Evolutionary conservation across 2,329 filamentous ascomycete genomes (phyloP), one percentile per base, ranked within the genome.

Genomic region (Ophiostoma ulmi): DNA sequence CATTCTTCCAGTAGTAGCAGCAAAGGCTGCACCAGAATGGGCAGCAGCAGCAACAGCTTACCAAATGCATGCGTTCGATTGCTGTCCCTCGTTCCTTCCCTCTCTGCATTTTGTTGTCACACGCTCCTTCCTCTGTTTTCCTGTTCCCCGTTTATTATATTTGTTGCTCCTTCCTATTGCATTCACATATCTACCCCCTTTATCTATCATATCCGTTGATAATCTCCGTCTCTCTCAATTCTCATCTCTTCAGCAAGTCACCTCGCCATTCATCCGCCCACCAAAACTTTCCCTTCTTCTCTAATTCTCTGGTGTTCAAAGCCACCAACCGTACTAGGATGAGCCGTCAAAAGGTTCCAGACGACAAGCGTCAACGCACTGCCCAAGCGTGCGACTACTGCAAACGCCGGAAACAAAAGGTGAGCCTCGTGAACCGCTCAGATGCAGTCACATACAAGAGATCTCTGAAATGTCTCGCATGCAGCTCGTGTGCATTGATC

Each of bases 371-470:
- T 74, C 85, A 87, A 78, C 85, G 88, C 75, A 90, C 85, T 69
- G 85, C 86, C 36, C 85, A 87, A 74, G 88, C 88, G 58, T 90
- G 88, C 77, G 85, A 88, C 73, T 85, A 82, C 73, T 90, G 88
- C 80, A 90, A 88, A 79, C 83, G 84, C 72, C 84, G 88, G 73
- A 90, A 90, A 78, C 88, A 90, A 79, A 90, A 90, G 82, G 88
- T 88, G 76, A 81, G 84, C n/a, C 65, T 35, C 75, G 31, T 66
- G 41, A 38, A 26, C 4, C 22, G 52, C 26, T 17, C 22, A 11
- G 52, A 26, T 26, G n/a, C 20, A 44, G 14, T 44, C 6, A 55
- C 10, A n/a, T 55, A 4, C 11, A 3, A 58, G 10, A 58, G 8
- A 26, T 26, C 0, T 13, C n/a, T 26, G 11, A 17, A 26, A 26